Evolutionary conservation across 2,329 filamentous ascomycete species (phyloP), one percentile per base, ranked within the genome.

Genomic region (Rhinocladiella similis): DNA sequence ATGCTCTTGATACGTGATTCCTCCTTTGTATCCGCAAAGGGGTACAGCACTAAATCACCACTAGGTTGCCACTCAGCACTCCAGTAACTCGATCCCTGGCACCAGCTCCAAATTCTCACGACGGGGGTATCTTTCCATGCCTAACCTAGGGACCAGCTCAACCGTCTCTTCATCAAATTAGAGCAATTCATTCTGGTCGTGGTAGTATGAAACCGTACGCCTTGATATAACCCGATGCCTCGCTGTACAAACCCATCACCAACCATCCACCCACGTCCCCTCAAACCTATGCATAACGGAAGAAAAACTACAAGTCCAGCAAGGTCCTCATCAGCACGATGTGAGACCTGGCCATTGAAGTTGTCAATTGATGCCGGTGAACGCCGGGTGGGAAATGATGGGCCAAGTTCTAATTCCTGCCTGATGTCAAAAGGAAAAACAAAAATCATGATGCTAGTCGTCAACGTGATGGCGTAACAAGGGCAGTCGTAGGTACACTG

Each of bases 61-160:
- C 48, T 47, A 19, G 47, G 20, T 16, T 41, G 29, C 41, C 16
- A 47, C 25, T 33, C 43, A 20, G 33, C 27, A 47, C 42, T 16
- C 46, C 35, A 42, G 45, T 36, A 57, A 35, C 22, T 35, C 18
- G 6, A 52, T 38, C 55, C 50, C 29, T 47, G 19, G 46, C 50
- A 47, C 55, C 50, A 54, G 55, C 50, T 53, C 53, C 47, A 39
- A 22, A 43, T 38, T 50, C 45, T 51, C 56, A 42, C 53, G 46
- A 56, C 57, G 53, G 57, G 52, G 57, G 53, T 59, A 56, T 59
- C 57, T 53, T 54, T 56, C 48, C 49, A 47, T 56, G 57, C 53
- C 53, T 53, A 56, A 59, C 41, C 43, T 35, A 47, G 43, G 16
- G 45, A 25, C 47, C 42, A 59, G 53, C 53, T 53, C 47, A 46